Evolutionary conservation across 1,139 yeast species (phyloP).

Genomic region (Casaregolazyma lundiana): DNA sequence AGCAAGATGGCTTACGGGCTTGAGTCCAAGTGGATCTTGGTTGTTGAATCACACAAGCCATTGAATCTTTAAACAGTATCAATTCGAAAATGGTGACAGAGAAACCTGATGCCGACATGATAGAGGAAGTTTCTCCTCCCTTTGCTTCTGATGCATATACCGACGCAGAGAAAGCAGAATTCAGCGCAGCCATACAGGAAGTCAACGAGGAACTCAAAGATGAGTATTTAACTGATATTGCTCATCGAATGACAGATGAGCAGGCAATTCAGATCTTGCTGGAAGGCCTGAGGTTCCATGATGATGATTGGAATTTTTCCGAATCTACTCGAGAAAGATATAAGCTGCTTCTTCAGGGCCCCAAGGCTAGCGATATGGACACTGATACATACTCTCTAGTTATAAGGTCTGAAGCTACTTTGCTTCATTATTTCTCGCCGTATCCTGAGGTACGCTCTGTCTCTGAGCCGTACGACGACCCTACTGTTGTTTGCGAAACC

Average conservation of each 20-base stretch:
- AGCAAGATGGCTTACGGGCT: too few species aligned
- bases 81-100: too few species aligned
- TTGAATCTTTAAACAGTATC: too few species aligned
- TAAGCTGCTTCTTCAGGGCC: conserved; percentile 24
- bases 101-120: too few species aligned
- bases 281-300: conserved; percentile 39
- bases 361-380: conserved; percentile 15
- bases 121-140: too few species aligned
- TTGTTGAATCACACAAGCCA: too few species aligned
- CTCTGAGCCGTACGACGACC: conserved; percentile 45
- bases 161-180: too few species aligned
- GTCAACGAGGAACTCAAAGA: too few species aligned
- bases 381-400: conserved; percentile 26
- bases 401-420: conserved; percentile 42
- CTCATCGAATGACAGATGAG: conserved; percentile 31
- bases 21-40: too few species aligned
- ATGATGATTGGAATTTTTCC: conserved; percentile 49
- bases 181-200: too few species aligned
- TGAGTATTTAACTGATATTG: conserved; percentile 10
- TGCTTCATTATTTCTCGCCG: conserved; percentile 44
- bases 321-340: conserved; percentile 34
- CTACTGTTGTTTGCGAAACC: conserved; percentile 45
- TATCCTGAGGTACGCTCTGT: conserved; percentile 49
- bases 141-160: too few species aligned
- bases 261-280: conserved; percentile 42